A percentile compares a stretch with the other conserved stretches of the same genome.
Evolutionary conservation across 306 rosid genomes (phyloP).

Genomic region (Carpinus fangiana): DNA sequence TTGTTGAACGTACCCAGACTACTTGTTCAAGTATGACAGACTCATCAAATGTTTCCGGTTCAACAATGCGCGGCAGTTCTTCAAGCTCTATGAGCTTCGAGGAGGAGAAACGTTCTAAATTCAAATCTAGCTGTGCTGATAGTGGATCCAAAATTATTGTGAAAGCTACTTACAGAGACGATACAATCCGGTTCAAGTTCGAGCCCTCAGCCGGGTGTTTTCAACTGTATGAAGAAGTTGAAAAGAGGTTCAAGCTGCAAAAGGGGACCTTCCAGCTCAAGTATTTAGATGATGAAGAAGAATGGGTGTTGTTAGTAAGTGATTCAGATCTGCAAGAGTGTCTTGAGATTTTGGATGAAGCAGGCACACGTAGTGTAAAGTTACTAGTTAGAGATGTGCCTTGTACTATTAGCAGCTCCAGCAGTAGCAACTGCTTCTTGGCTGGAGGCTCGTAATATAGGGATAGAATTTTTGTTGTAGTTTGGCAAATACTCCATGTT

Average conservation of each 20-base stretch:
- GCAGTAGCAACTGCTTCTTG: slow-evolving; percentile 56
- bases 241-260: slow-evolving; percentile 62
- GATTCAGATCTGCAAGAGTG: slow-evolving; percentile 79
- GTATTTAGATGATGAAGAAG: slow-evolving; percentile 81
- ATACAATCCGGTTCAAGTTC: slow-evolving; percentile 75
- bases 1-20: slow-evolving; percentile 48
- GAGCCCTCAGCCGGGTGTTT: slow-evolving; percentile 54
- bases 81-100: slow-evolving; percentile 62
- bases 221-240: slow-evolving; percentile 74
- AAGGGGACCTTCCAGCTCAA: slow-evolving; percentile 71
- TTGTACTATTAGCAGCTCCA: slow-evolving; percentile 49
- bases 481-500: slow-evolving; percentile 12
- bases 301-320: slow-evolving; percentile 80
- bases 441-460: slow-evolving; percentile 39
- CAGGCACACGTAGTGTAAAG: slow-evolving; percentile 52
- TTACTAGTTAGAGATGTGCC: slow-evolving; percentile 68
- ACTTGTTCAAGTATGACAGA: slow-evolving; percentile 58
- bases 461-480: slow-evolving; percentile 11
- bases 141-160: slow-evolving; percentile 50
- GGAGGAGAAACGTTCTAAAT: slow-evolving; percentile 45
- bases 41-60: slow-evolving; percentile 56
- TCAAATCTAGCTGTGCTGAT: slow-evolving; percentile 38
- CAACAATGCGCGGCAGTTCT: slow-evolving; percentile 51
- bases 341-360: slow-evolving; percentile 63
- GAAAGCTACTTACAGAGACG: slow-evolving; percentile 75